These are phyloP conservation scores for Rutidosis leptorrhynchoides DNA, from an alignment of 129 eudicot genomes.

Conservation along the genomic window DNA sequence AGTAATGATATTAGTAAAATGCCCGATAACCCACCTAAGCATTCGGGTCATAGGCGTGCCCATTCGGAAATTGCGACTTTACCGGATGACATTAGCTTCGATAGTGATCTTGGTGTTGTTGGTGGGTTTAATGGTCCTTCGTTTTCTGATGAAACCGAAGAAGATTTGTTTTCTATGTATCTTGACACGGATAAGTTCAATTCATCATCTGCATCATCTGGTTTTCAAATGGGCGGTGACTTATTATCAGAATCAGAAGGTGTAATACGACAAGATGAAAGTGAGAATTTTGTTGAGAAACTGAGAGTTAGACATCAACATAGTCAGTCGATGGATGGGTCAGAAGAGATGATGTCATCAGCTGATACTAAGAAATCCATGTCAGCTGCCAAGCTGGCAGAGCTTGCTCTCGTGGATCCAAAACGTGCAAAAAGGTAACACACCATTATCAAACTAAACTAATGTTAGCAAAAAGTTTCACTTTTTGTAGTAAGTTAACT, in stretches of 20 bases:
- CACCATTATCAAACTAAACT: not conserved
- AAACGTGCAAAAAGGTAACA: conserved; percentile 87
- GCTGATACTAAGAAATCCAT: conserved; percentile 74
- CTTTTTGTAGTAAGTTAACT: no score
- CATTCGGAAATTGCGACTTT: conserved; percentile 83
- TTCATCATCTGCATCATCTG: conserved; percentile 61
- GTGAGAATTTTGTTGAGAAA: conserved; percentile 29
- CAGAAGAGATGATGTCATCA: conserved; percentile 38
- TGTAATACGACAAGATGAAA: conserved; percentile 9
- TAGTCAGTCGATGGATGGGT: conserved; percentile 97
- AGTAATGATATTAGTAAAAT: conserved; percentile 79
- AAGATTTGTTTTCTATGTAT: conserved; percentile 75
- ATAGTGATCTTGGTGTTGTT: conserved; percentile 84
- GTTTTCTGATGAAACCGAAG: conserved; percentile 84
- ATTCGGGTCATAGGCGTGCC: conserved; percentile 77
- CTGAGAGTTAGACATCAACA: conserved; percentile 80
- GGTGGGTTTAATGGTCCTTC: conserved; percentile 83
- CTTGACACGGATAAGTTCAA: conserved; percentile 88
- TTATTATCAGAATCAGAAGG: conserved; percentile 36
- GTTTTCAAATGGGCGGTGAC: conserved; percentile 67
- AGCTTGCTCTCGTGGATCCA: conserved; percentile 91
- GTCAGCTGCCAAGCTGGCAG: conserved; percentile 96
- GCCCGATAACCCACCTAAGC: conserved; percentile 93
- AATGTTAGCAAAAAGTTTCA: not conserved
- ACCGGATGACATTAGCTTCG: conserved; percentile 86